These are phyloP conservation scores for Microcyclospora tardicrescens DNA, from an alignment of 2,329 filamentous ascomycete species.

Conservation along the genomic window DNA sequence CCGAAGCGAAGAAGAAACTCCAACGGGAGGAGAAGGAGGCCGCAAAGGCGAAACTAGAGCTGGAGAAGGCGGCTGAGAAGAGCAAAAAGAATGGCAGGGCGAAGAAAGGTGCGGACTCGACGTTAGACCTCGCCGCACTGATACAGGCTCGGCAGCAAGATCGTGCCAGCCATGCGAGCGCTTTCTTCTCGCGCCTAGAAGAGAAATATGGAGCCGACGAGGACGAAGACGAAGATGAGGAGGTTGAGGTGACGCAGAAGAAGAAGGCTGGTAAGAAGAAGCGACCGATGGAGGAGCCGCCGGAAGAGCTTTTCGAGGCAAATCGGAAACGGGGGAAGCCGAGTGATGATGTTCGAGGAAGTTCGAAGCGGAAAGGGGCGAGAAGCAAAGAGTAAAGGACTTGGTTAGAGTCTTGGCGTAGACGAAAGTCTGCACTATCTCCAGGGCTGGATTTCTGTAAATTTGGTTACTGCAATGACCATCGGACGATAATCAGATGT, in stretches of 20 bases:
- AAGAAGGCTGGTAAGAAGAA: conserved; percentile 13
- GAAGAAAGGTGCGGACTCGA: conserved; percentile 26
- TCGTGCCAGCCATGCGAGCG: conserved; percentile 39
- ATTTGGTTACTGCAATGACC: too few species aligned
- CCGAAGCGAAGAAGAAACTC: conserved; percentile 51
- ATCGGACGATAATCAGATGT: too few species aligned
- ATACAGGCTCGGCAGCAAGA: conserved; percentile 60
- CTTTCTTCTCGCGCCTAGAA: conserved; percentile 61
- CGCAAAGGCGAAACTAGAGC: conserved; percentile 53
- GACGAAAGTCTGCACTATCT: too few species aligned
- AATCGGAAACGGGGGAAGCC: conserved; percentile 24
- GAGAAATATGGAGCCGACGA: conserved; percentile 53
- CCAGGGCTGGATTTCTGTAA: too few species aligned
- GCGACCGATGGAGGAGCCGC: background rate
- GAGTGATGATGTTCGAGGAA: conserved; percentile 1
- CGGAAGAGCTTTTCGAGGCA: conserved; percentile 47
- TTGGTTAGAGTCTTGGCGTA: background rate
- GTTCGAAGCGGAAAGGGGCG: background rate
- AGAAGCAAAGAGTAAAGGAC: background rate
- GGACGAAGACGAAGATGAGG: conserved; percentile 20
- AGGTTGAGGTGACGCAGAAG: conserved; percentile 2
- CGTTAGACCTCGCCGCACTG: conserved; percentile 52
- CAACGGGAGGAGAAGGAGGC: conserved; percentile 53
- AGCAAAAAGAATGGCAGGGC: conserved; percentile 34
- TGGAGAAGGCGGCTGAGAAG: background rate